These are phyloP conservation scores for Aspergillus pseudoglaucus DNA, from an alignment of 2,329 filamentous ascomycete species.

Conservation along the genomic window DNA sequence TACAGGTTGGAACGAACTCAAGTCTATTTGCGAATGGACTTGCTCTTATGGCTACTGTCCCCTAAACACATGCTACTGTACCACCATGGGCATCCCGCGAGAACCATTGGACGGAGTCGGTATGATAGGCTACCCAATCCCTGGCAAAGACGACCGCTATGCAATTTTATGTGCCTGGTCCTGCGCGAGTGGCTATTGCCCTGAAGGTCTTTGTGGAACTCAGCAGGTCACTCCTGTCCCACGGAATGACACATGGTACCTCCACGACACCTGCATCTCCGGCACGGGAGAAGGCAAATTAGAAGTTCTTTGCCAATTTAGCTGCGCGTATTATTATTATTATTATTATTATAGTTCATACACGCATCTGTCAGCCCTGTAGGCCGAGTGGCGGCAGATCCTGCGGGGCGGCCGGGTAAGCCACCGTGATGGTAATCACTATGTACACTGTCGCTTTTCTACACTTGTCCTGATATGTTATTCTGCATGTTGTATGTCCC, in stretches of 20 bases:
- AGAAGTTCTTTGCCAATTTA: slow-evolving; percentile 7
- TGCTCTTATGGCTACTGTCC: slow-evolving; percentile 25
- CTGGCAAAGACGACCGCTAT: slow-evolving; percentile 11
- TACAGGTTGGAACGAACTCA: slow-evolving; percentile 7
- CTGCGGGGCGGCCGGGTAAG: no score
- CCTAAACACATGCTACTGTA: slow-evolving; percentile 16
- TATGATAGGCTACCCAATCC: slow-evolving; percentile 12
- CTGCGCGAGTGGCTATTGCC: slow-evolving; percentile 12
- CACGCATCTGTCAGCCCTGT: no score
- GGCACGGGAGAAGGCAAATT: slow-evolving; percentile 4
- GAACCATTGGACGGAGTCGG: slow-evolving; percentile 3
- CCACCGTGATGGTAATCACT: no score
- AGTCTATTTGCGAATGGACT: slow-evolving; percentile 20
- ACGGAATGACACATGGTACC: not conserved
- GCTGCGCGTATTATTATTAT: no score
- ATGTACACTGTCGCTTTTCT: no score
- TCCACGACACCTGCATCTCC: slow-evolving; percentile 2
- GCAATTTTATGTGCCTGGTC: slow-evolving; percentile 8
- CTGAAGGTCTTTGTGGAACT: not conserved
- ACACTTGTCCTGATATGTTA: no score
- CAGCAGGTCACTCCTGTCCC: not conserved
- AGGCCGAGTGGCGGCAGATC: no score
- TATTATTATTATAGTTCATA: no score
- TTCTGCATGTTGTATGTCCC: no score
- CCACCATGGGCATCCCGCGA: slow-evolving; percentile 6